A percentile compares a stretch with the other conserved stretches of the same genome.
Conservation (phyloP, 2,329 filamentous ascomycete genomes). For the Neonectria faginata region DNA sequence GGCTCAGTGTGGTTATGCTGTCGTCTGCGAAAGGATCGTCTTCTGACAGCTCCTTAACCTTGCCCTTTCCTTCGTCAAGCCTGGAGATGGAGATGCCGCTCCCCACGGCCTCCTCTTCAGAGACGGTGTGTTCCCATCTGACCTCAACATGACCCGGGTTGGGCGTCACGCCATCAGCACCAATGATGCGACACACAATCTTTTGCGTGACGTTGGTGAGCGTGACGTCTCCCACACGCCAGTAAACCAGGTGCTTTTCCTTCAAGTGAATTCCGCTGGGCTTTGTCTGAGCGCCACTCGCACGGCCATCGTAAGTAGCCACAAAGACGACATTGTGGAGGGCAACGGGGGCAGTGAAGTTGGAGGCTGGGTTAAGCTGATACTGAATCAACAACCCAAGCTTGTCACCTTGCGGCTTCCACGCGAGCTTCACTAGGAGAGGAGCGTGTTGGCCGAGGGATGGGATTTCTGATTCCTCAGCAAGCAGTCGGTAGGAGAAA, state of each 20-base stretch:
- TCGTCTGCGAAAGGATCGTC: slow-evolving; percentile 78
- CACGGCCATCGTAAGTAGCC: slow-evolving; percentile 76
- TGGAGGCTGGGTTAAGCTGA: slow-evolving; percentile 78
- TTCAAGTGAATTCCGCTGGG: slow-evolving; percentile 82
- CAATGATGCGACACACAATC: slow-evolving; percentile 83
- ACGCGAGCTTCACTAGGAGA: slow-evolving; percentile 77
- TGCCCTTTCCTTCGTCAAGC: slow-evolving; percentile 62
- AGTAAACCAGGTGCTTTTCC: slow-evolving; percentile 82
- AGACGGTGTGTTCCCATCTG: slow-evolving; percentile 74
- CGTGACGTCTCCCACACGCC: slow-evolving; percentile 81
- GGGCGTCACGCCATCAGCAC: slow-evolving; percentile 77
- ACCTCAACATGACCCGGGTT: slow-evolving; percentile 84
- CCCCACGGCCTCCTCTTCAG: slow-evolving; percentile 57
- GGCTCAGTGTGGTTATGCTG: slow-evolving; percentile 43
- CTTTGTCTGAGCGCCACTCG: slow-evolving; percentile 79
- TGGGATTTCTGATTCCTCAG: slow-evolving; percentile 67
- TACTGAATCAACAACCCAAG: slow-evolving; percentile 89
- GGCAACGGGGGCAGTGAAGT: slow-evolving; percentile 55
- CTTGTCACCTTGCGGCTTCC: slow-evolving; percentile 87
- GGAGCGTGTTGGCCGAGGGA: slow-evolving; percentile 71
- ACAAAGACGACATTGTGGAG: slow-evolving; percentile 81
- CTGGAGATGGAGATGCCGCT: slow-evolving; percentile 76
- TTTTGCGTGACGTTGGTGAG: slow-evolving; percentile 75
- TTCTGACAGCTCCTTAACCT: slow-evolving; percentile 62
- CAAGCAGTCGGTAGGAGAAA: slow-evolving; percentile 92